phyloP scores from a whole-genome alignment of 805 yeast genomes.

The Hanseniaspora vineae region DNA sequence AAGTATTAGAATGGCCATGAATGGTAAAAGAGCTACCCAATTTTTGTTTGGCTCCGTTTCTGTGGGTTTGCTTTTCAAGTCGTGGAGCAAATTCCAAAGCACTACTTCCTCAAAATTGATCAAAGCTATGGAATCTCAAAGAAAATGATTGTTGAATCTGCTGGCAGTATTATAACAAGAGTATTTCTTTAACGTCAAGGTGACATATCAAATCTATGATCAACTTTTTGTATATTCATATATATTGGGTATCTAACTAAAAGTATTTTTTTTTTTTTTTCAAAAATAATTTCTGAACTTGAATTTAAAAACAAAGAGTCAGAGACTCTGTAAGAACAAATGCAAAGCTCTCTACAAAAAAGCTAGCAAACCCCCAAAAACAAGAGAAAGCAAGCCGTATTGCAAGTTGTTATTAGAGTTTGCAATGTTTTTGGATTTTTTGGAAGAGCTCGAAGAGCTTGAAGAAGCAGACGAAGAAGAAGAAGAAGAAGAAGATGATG shows the following conservation, averaged over 20 bases:
- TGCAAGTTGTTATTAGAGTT: slow-evolving; percentile 4
- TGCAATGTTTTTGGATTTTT: slow-evolving; percentile 18
- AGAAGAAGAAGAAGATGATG: slow-evolving; percentile 11
- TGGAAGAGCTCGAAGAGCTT: slow-evolving; percentile 5
- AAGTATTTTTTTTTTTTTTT: background rate
- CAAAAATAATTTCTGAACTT: background rate
- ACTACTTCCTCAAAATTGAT: slow-evolving; percentile 6
- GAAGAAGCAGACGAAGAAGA: slow-evolving; percentile 11
- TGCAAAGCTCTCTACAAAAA: background rate
- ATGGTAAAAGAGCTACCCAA: slow-evolving; percentile 9
- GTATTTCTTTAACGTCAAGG: too few relatives aligned
- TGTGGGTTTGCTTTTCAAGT: background rate
- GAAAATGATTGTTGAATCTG: background rate
- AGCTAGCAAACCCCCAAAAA: background rate
- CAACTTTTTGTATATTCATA: background rate
- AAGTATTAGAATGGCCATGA: slow-evolving; percentile 9
- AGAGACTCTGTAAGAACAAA: background rate
- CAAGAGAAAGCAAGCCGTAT: background rate
- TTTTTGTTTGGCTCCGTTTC: background rate
- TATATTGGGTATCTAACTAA: background rate
- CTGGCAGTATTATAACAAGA: too few relatives aligned
- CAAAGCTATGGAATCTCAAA: background rate
- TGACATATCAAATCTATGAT: background rate
- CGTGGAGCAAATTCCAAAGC: slow-evolving; percentile 7
- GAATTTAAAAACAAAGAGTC: too few relatives aligned